Base-by-base conservation (phyloP, 768 basidiomycete species). In the Dendrothele bispora region DNA sequence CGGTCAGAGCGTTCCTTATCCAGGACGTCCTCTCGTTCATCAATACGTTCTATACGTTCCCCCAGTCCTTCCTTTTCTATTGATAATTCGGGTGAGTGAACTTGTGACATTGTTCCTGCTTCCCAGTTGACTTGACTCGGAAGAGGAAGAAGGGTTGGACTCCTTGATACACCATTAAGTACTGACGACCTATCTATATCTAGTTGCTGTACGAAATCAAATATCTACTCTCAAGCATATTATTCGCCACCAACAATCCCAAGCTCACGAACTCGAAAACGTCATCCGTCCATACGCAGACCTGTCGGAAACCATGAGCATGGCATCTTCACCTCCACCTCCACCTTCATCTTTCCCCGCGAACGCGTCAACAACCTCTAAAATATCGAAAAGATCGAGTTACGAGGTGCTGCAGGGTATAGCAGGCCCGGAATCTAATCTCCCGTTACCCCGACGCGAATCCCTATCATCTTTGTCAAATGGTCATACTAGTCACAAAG, bases 211-310 rank as follows among this genome's bases (percentile, higher is more conserved):
- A 44, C 81, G 89, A 47, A 83, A 80, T 56, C 88, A 91, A 51
- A 84, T 91, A 68, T 88, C 87, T 55, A 84, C 83, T 32, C 68
- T 91, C 59, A 90, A 86, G 67, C 89, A 91, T 62, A 80, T 76
- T 61, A 91, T 91, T 57, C 72, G 89, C 52, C 88, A 91, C 57
- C 86, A 91, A 60, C 87, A 90, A 70, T 88, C 88, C 17, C 87
- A 91, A 56, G 64, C 90, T 28, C 78, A 84, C 55, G 73, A 60
- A 30, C 77, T 91, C 43, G 89, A 91, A 63, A 86, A 73, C 59
- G 73, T 79, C 44, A 68, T 91, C 39, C 78, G 89, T 48, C 80
- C 84, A 30, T 72, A 80, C 53, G 68, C 69, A n/a, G 58, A 70
- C 22, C 68, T 74, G 32, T 54, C 59, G 59, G 64, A 60, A 50